These are phyloP conservation scores for Volvariella volvacea DNA, from an alignment of 1,284 basidiomycete species.

Conservation along the genomic window DNA sequence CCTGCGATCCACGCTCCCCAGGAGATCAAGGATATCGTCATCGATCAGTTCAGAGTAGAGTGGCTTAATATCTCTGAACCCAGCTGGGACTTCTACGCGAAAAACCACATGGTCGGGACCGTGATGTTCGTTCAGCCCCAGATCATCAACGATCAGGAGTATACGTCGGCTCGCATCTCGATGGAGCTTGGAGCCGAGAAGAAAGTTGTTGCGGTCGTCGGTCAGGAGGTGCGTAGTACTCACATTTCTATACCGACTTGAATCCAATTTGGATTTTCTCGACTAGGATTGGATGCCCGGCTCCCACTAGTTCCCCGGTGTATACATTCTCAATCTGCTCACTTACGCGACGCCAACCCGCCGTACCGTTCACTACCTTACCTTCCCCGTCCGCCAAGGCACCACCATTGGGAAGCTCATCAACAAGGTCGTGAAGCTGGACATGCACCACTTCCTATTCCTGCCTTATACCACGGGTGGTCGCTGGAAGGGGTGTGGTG, in stretches of 20 bases:
- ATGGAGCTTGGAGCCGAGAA: neutral
- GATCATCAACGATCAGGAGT: neutral
- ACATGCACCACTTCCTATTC: no score
- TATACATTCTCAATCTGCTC: neutral
- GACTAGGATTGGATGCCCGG: neutral
- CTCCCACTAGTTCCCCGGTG: neutral
- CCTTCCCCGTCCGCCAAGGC: neutral
- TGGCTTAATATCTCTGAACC: neutral
- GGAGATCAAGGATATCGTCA: neutral
- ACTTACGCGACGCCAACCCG: neutral
- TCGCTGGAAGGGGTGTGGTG: no score
- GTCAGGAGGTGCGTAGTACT: neutral
- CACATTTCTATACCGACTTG: neutral
- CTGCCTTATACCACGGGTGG: no score
- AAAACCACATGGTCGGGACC: conserved; percentile 1
- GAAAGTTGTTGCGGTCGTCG: neutral
- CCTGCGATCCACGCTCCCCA: neutral
- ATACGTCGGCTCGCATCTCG: neutral
- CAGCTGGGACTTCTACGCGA: neutral
- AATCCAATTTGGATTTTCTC: neutral
- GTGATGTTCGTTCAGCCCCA: neutral
- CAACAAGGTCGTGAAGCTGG: no score
- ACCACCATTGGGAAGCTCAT: conserved; percentile 1
- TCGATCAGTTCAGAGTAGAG: neutral
- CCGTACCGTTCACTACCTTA: neutral